A percentile compares a stretch with the other conserved stretches of the same genome.
Evolutionary conservation across 2,329 filamentous ascomycete species (phyloP).

Genomic region (Bipolaris cookei): DNA sequence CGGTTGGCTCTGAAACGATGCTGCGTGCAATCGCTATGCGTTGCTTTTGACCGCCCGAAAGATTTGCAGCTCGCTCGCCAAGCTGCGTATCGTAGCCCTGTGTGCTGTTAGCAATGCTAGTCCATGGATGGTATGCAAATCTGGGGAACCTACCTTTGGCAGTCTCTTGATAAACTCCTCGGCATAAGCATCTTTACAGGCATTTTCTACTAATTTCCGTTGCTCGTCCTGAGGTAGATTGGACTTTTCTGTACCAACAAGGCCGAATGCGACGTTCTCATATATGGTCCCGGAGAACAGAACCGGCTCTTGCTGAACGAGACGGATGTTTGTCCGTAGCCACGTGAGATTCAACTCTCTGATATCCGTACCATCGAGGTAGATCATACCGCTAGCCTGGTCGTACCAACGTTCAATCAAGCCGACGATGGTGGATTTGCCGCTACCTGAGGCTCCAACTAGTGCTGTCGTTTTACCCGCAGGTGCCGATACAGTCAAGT

Average conservation of each 20-base stretch:
- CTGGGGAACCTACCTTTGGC: slow-evolving; percentile 32
- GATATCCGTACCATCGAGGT: slow-evolving; percentile 64
- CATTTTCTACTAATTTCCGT: slow-evolving; percentile 74
- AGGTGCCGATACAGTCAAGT: slow-evolving; percentile 77
- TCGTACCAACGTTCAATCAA: slow-evolving; percentile 62
- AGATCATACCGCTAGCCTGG: slow-evolving; percentile 31
- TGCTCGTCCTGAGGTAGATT: slow-evolving; percentile 61
- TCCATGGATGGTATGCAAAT: slow-evolving; percentile 1
- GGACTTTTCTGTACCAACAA: slow-evolving; percentile 70
- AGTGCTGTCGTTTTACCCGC: slow-evolving; percentile 91
- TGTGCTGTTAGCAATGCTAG: slow-evolving; percentile 50
- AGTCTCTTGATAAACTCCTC: slow-evolving; percentile 84
- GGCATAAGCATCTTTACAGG: slow-evolving; percentile 90
- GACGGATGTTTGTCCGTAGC: slow-evolving; percentile 87
- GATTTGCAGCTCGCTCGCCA: slow-evolving; percentile 86
- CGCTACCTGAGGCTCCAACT: slow-evolving; percentile 90
- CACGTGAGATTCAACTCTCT: slow-evolving; percentile 82
- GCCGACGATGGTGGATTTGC: slow-evolving; percentile 92
- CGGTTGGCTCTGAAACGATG: slow-evolving; percentile 85
- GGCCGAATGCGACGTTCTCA: slow-evolving; percentile 83
- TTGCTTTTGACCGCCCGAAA: slow-evolving; percentile 95
- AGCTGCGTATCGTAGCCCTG: slow-evolving; percentile 93
- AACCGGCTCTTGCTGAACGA: slow-evolving; percentile 91
- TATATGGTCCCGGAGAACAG: slow-evolving; percentile 88
- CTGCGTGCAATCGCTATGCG: slow-evolving; percentile 92